Evolutionary conservation across 1,139 yeast genomes (phyloP).

Genomic region (Geotrichum histeridarum): DNA sequence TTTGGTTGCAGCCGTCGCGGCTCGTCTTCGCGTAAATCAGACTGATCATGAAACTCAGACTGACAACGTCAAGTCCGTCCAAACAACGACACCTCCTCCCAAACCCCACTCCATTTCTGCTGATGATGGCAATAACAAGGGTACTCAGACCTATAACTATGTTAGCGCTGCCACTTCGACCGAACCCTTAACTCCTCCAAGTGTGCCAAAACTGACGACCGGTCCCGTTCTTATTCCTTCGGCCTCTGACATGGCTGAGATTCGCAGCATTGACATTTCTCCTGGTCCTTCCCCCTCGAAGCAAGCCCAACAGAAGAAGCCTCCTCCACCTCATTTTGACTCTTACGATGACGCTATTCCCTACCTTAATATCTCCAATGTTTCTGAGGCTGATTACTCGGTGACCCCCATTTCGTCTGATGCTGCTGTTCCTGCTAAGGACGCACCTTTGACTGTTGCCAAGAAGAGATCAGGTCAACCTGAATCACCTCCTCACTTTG

Average conservation of each 20-base stretch:
- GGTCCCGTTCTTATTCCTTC: neutral
- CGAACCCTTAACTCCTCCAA: neutral
- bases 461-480: slow-evolving; percentile 1
- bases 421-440: slow-evolving; percentile 1
- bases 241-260: neutral
- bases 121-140: slow-evolving; percentile 18
- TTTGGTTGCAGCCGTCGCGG: slow-evolving; percentile 23
- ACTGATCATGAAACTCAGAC: slow-evolving; percentile 25
- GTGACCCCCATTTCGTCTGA: slow-evolving; percentile 17
- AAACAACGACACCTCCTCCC: slow-evolving; percentile 19
- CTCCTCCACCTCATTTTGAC: neutral
- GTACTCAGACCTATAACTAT: slow-evolving; percentile 17
- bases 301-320: neutral
- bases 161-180: slow-evolving; percentile 11
- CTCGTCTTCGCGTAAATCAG: slow-evolving; percentile 17
- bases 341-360: slow-evolving; percentile 21
- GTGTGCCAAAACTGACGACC: neutral
- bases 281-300: slow-evolving; percentile 10
- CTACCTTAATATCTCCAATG: slow-evolving; percentile 8
- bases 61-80: slow-evolving; percentile 18
- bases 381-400: slow-evolving; percentile 8
- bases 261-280: slow-evolving; percentile 17
- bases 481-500: slow-evolving; percentile 9
- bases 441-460: slow-evolving; percentile 3
- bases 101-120: slow-evolving; percentile 18